These are phyloP conservation scores for Phytophthora citrophthora DNA, from an alignment of 352 stramenopile genomes.

Conservation along the genomic window DNA sequence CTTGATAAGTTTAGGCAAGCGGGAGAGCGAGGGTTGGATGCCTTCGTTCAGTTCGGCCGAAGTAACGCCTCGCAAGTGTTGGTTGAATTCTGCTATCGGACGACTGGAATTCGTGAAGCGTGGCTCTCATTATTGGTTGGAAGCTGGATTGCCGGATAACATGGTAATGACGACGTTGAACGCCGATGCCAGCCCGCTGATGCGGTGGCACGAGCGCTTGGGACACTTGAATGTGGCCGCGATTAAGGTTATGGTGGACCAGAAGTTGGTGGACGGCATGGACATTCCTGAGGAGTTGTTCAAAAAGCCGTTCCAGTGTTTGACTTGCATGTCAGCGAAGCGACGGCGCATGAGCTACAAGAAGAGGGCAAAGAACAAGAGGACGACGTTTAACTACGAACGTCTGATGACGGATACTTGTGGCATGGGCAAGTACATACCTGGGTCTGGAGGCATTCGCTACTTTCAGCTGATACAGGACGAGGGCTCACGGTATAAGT, in stretches of 20 bases:
- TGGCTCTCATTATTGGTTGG: background rate
- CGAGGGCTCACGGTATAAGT: conserved; percentile 17
- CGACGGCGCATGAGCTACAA: background rate
- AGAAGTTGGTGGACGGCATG: background rate
- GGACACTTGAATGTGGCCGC: background rate
- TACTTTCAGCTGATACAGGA: conserved; percentile 23
- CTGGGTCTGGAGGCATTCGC: background rate
- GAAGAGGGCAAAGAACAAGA: background rate
- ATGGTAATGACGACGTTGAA: background rate
- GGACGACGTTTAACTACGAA: background rate
- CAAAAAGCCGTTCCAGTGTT: background rate
- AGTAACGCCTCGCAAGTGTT: background rate
- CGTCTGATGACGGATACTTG: background rate
- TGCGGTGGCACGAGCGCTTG: background rate
- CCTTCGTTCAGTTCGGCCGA: background rate
- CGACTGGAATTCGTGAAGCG: background rate
- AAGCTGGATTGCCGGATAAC: background rate
- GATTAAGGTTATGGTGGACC: background rate
- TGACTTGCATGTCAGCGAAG: background rate
- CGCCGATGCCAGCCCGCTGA: background rate
- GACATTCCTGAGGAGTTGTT: background rate
- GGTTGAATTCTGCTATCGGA: background rate
- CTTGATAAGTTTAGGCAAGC: background rate
- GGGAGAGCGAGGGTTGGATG: background rate
- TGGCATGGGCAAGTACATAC: background rate